Evolutionary conservation across 371 early-diverging fungal species (phyloP).

Genomic region (Mucor mucedo): DNA sequence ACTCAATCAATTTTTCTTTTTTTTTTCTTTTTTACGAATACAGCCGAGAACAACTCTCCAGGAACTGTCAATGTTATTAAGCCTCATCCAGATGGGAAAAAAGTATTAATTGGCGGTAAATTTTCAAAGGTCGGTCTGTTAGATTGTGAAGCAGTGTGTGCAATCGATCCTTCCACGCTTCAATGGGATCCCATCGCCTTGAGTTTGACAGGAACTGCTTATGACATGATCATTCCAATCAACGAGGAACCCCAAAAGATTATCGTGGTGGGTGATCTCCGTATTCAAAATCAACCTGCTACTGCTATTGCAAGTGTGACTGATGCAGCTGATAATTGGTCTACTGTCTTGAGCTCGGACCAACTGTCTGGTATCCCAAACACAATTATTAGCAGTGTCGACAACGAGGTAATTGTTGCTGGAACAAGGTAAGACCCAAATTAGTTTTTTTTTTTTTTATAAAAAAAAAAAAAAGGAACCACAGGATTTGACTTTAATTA

Average conservation of each 20-base stretch:
- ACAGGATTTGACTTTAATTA: background rate
- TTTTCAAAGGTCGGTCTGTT: constrained; percentile 55
- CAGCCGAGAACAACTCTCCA: constrained; percentile 21
- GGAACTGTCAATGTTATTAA: constrained; percentile 49
- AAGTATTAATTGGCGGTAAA: constrained; percentile 55
- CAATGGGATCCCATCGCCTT: constrained; percentile 50
- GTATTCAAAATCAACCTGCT: background rate
- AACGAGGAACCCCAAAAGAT: background rate
- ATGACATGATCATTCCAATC: constrained; percentile 34
- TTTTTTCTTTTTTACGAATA: too few relatives aligned
- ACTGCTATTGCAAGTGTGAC: constrained; percentile 2
- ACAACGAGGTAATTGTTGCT: background rate
- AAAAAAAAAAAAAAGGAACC: background rate
- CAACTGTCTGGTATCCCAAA: constrained; percentile 8
- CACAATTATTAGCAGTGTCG: background rate
- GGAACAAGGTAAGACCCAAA: constrained; percentile 6
- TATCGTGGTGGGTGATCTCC: constrained; percentile 13
- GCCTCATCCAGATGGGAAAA: constrained; percentile 33
- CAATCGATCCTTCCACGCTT: constrained; percentile 26
- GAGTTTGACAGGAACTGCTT: constrained; percentile 43
- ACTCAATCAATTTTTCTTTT: background rate
- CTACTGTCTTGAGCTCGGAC: background rate
- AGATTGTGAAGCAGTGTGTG: constrained; percentile 51
- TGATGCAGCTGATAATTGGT: background rate
- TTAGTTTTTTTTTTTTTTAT: background rate